Conservation (phyloP, 2,329 filamentous ascomycete species). For the Zymoseptoria brevis region DNA sequence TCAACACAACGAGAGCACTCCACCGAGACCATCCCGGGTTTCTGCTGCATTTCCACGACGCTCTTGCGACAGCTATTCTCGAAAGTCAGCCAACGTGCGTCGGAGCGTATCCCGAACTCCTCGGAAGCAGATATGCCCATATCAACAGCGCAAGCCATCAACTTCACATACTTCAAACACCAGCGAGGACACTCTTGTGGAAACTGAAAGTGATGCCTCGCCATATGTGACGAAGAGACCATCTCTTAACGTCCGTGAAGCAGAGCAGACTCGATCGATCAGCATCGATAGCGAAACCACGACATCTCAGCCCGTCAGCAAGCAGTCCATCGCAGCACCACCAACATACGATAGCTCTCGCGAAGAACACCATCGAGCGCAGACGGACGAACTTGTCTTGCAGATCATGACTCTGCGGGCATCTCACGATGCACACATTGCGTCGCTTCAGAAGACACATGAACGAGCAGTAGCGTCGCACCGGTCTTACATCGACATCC, state of each 20-base stretch:
- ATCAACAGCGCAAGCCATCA: not conserved
- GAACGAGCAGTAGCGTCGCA: constrained; percentile 33
- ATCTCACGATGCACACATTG: constrained; percentile 34
- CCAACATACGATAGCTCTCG: not conserved
- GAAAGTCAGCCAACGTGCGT: constrained; percentile 1
- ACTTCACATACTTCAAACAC: not conserved
- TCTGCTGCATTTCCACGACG: not conserved
- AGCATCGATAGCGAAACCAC: too few species aligned
- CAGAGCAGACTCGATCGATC: not conserved
- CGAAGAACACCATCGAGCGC: not conserved
- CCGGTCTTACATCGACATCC: constrained; percentile 30
- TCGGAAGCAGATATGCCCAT: not conserved
- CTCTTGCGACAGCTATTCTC: constrained; percentile 5
- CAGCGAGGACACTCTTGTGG: constrained; percentile 5
- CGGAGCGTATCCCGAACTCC: not conserved
- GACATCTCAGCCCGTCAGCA: not conserved
- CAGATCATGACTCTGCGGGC: constrained; percentile 31
- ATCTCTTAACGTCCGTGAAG: constrained; percentile 4
- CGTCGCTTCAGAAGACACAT: constrained; percentile 32
- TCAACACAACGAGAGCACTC: not conserved
- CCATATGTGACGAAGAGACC: not conserved
- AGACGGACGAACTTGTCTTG: constrained; percentile 6
- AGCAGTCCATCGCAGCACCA: not conserved
- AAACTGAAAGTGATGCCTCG: not conserved
- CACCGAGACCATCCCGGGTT: not conserved